phyloP scores from a whole-genome alignment of 495 filamentous ascomycete species.

The Penicillium silybi region DNA sequence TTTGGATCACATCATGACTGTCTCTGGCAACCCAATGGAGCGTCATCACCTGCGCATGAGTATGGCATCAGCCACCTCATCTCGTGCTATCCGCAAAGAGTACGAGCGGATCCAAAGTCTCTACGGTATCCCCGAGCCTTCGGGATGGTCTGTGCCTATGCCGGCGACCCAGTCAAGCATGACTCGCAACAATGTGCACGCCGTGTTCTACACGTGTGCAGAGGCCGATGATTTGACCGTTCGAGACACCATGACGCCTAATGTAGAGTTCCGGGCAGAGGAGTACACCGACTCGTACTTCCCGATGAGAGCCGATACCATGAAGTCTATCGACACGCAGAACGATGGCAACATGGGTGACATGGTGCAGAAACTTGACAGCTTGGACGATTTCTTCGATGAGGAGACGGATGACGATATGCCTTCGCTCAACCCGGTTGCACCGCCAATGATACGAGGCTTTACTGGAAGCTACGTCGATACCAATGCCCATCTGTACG shows the following conservation, averaged over 20 bases:
- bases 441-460: conserved; percentile 55
- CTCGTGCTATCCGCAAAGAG: conserved; percentile 81
- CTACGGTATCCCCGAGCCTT: conserved; percentile 94
- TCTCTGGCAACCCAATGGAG: conserved; percentile 90
- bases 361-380: conserved; percentile 85
- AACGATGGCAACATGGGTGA: conserved; percentile 76
- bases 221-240: conserved; percentile 55
- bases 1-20: conserved; percentile 89
- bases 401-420: conserved; percentile 53
- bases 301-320: conserved; percentile 76
- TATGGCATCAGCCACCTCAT: conserved; percentile 75
- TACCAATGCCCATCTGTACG: conserved; percentile 80
- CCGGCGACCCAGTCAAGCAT: conserved; percentile 81
- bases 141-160: conserved; percentile 93
- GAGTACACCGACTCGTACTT: conserved; percentile 81
- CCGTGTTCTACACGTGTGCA: conserved; percentile 86
- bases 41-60: conserved; percentile 94
- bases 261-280: conserved; percentile 88
- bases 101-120: conserved; percentile 91
- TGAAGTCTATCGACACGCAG: conserved; percentile 84
- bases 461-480: conserved; percentile 66
- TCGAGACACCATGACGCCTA: conserved; percentile 66
- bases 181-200: conserved; percentile 90
- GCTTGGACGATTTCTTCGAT: conserved; percentile 93
- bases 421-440: conserved; percentile 38